Base-by-base conservation (phyloP, 257 asterid genomes). In the Orobanche coerulescens region DNA sequence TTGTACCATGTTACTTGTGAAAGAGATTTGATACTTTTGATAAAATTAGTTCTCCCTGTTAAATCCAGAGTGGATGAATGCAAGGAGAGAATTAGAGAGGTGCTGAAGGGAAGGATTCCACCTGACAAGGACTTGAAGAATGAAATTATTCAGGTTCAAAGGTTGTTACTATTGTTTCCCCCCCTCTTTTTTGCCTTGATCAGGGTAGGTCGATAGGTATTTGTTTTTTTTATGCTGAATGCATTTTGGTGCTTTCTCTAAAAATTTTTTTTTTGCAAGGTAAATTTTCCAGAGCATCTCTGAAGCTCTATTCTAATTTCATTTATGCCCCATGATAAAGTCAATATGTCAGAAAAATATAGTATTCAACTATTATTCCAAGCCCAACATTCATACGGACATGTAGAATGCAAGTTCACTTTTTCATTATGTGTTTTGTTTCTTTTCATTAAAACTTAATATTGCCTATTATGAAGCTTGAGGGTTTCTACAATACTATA, bases 91-190 rank as follows among this genome's bases (percentile, higher is more conserved):
- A 71, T 92, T 61, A 79, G 91, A 76, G 92, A 77, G 62, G 84
- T 86, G 67, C 75, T 92, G 76, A 92, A 92, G 79, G 98, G 98
- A 76, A 92, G 95, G 80, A 73, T 86, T 73, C 98, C 98, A 25
- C 82, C 84, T 63, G 95, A 86, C 68, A 92, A 81, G 79, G 97
- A 92, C 74, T 78, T 92, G 81, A 88, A 81, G 73, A 76, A 80
- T n/a, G 98, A 92, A 74, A 73, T 92, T 64, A 36, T 73, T 60
- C 80, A 82, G 78, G 95, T 75, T 58, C 97, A 82, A 74, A 88
- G 97, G 98, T 92, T 62, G 62, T 63, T 70, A 40, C 22, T 34
- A 33, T 65, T 60, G 30, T 25, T 34, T 58, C 64, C 49, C 25
- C 50, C 20, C 53, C 28, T 47, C 31, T 74, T 49, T 63, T n/a